Base-by-base conservation (phyloP, 768 basidiomycete genomes). In the Termitomyces sp. region DNA sequence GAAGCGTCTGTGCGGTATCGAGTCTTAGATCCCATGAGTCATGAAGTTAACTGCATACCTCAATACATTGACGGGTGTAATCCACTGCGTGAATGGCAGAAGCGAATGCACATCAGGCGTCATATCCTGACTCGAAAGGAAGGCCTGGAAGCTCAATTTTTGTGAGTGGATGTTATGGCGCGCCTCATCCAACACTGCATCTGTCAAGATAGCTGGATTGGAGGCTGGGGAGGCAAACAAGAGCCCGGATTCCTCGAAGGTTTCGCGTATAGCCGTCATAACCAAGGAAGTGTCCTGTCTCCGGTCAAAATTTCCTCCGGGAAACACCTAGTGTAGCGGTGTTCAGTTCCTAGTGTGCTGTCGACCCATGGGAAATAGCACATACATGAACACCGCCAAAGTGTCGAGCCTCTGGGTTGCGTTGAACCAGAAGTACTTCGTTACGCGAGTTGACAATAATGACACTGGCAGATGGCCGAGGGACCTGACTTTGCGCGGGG, bases 241-340 rank as follows among this genome's bases (percentile, higher is more conserved):
- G 33, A 91, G 71, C 2, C 89, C 90, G 3, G 88, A 81, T 68
- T 92, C 90, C 67, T 92, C 90, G 60, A 92, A 91, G 0, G 89
- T 87, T 73, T 92, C 89, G 18, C 90, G 80, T 48, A 91, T 85
- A 4, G 88, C 90, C 15, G 88, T 90, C 60, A 86, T 78, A 36
- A 71, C 70, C 20, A 88, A 69, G 11, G 83, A 83, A 7, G 69
- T 67, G 65, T 90, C 89, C 64, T 90, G 87, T 58, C 75, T 73
- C 52, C 76, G 63, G 74, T 90, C 89, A 45, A 76, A 79, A 70
- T 89, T 89, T 18, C 90, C 90, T 15, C 90, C 90, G 7, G 90
- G 90, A 66, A 91, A 92, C 33, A 90, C 90, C 90, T 91, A 24
- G 22, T 39, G 6, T 52, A 16, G n/a, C 49, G 4, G 63, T 61